Evolutionary conservation across 192 early-diverging fungal genomes (phyloP).

Genomic region (Backusella circina): DNA sequence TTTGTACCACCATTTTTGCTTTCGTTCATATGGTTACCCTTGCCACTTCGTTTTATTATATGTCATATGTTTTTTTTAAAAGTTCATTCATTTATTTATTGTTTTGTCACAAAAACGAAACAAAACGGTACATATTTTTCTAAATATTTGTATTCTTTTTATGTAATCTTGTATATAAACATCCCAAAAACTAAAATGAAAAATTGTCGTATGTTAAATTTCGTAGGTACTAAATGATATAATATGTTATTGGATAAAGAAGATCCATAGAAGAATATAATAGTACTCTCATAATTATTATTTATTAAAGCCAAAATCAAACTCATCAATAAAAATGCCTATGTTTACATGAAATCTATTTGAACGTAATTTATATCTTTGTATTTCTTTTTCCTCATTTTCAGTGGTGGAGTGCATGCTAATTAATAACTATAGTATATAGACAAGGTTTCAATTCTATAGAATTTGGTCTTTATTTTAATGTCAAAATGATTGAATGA

Average conservation of each 20-base stretch:
- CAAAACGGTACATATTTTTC: neutral
- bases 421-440: neutral
- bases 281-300: too few relatives aligned
- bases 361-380: neutral
- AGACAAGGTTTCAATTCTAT: neutral
- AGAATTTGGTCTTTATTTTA: neutral
- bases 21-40: neutral
- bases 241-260: neutral
- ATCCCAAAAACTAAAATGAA: neutral
- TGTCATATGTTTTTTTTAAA: neutral
- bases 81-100: conserved; percentile 1
- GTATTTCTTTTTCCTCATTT: neutral
- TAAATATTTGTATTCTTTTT: conserved; percentile 2
- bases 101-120: conserved; percentile 1
- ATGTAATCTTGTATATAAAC: conserved; percentile 1
- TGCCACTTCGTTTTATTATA: neutral
- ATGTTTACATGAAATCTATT: neutral
- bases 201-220: neutral
- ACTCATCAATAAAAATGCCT: neutral
- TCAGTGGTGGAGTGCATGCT: neutral
- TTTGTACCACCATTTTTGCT: neutral
- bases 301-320: too few relatives aligned
- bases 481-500: neutral
- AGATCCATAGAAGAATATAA: too few relatives aligned
- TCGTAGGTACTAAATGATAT: neutral